A percentile compares a stretch with the other conserved stretches of the same genome.
Conservation (phyloP, 352 stramenopile genomes). For the Pythium rhizo-oryzae region DNA sequence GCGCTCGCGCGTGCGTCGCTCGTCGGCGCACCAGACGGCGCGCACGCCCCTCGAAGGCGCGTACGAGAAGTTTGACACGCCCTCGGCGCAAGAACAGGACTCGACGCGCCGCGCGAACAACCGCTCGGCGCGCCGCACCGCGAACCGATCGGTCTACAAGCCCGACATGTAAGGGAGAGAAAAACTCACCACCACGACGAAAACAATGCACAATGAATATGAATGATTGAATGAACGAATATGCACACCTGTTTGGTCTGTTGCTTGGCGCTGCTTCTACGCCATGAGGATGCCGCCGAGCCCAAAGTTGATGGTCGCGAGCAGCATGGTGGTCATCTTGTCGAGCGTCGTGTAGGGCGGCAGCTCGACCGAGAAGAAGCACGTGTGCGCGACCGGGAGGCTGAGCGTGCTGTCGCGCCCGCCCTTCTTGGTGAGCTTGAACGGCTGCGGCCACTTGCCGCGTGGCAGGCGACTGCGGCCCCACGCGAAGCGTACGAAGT, state of each 20-base stretch:
- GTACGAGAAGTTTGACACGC: slow-evolving; percentile 87
- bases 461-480: slow-evolving; percentile 90
- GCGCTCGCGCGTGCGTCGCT: slow-evolving; percentile 63
- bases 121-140: slow-evolving; percentile 22
- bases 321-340: slow-evolving; percentile 90
- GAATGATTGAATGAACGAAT: slow-evolving; percentile 10
- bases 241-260: slow-evolving; percentile 6
- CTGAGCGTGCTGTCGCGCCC: slow-evolving; percentile 79
- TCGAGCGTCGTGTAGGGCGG: slow-evolving; percentile 92
- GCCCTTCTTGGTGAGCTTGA: slow-evolving; percentile 92
- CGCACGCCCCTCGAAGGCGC: slow-evolving; percentile 57
- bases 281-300: slow-evolving; percentile 91
- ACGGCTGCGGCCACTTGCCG: slow-evolving; percentile 87
- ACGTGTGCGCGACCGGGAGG: slow-evolving; percentile 94
- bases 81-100: slow-evolving; percentile 32
- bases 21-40: slow-evolving; percentile 57
- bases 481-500: slow-evolving; percentile 95
- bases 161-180: slow-evolving; percentile 17
- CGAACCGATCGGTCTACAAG: slow-evolving; percentile 28
- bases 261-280: slow-evolving; percentile 23
- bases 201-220: slow-evolving; percentile 3
- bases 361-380: slow-evolving; percentile 96
- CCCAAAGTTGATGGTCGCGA: slow-evolving; percentile 95
- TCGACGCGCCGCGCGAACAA: slow-evolving; percentile 30
- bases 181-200: not conserved